phyloP scores from a whole-genome alignment of 139 green algal species.

The Micractinium conductrix region DNA sequence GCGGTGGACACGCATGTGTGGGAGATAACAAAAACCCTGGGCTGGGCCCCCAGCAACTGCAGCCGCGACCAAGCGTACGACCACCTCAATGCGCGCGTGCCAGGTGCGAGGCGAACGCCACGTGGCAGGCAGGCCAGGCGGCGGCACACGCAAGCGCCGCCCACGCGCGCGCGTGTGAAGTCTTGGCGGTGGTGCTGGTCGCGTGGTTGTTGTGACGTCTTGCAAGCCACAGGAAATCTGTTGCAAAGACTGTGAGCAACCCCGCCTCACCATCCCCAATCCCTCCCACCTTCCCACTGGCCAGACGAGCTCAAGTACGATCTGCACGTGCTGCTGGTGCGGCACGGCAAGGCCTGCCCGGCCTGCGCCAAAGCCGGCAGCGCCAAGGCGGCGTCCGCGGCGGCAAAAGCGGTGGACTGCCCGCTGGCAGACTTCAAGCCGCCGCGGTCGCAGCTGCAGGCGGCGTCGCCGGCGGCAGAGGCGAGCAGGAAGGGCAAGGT shows the following conservation, averaged over 20 bases:
- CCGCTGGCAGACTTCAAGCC: conserved; percentile 28
- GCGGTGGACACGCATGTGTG: conserved; percentile 84
- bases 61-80: conserved; percentile 73
- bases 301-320: conserved; percentile 61
- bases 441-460: neutral
- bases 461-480: neutral
- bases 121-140: too few relatives aligned
- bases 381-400: neutral
- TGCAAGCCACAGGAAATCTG: too few relatives aligned
- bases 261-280: too few relatives aligned
- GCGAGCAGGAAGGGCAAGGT: neutral
- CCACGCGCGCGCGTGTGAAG: too few relatives aligned
- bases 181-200: too few relatives aligned
- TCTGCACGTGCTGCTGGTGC: conserved; percentile 81
- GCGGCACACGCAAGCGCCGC: too few relatives aligned
- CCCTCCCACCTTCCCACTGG: neutral
- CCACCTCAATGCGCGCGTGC: conserved; percentile 75
- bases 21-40: conserved; percentile 56
- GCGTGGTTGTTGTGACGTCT: too few relatives aligned
- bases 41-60: conserved; percentile 66
- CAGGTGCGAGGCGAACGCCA: conserved; percentile 46
- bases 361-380: conserved; percentile 31
- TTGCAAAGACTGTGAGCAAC: too few relatives aligned
- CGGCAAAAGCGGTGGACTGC: neutral
- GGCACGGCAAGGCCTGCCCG: conserved; percentile 75